A percentile compares a stretch with the other conserved stretches of the same genome.
Conservation (phyloP, 257 asterid species). For the Nicotiana knightiana region DNA sequence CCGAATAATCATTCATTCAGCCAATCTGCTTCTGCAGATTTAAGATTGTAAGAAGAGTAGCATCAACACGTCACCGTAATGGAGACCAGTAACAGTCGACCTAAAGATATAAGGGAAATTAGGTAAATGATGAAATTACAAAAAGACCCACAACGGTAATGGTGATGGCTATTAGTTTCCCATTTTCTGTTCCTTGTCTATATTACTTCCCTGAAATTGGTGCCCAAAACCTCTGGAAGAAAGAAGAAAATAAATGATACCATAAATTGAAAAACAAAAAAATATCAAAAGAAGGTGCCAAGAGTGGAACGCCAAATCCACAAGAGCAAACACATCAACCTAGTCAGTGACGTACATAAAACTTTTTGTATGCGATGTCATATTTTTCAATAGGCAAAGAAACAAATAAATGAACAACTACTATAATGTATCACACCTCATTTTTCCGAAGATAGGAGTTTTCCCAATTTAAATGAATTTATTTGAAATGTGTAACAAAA, state of each 20-base stretch:
- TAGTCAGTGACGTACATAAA: no score
- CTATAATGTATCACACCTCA: no score
- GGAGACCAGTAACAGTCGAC: background rate
- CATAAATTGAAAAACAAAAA: background rate
- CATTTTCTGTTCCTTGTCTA: background rate
- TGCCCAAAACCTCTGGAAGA: background rate
- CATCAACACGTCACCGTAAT: background rate
- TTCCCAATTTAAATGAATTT: no score
- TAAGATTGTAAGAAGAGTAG: background rate
- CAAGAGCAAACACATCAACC: no score
- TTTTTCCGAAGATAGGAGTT: no score
- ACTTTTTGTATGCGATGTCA: no score
- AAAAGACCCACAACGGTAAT: background rate
- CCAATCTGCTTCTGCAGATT: no score
- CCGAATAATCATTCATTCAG: no score
- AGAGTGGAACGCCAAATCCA: no score
- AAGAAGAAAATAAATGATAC: background rate
- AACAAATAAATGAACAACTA: no score
- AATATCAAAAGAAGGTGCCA: background rate
- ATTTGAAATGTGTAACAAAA: no score
- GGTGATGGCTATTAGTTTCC: background rate
- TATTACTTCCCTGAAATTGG: background rate
- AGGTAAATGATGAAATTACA: background rate
- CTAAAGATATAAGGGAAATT: background rate
- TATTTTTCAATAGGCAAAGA: no score